Base-by-base conservation (phyloP, 140 eudicot species). In the Erigeron philadelphicus region DNA sequence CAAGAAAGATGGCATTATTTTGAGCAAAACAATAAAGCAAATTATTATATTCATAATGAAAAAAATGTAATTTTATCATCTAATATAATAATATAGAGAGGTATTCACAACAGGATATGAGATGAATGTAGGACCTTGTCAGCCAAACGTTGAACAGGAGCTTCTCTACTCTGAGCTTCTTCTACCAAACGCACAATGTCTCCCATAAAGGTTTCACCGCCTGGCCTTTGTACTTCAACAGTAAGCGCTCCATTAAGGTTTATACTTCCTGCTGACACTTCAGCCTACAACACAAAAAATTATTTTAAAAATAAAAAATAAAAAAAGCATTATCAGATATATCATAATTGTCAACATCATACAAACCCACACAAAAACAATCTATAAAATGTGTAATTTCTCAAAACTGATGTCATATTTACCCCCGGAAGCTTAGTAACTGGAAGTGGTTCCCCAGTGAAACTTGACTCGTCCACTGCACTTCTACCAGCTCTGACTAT, bases 341-440 rank as follows among this genome's bases (percentile, higher is more conserved):
- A 38, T 15, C 35, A 48, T 8, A 21, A 12, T 23, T 9, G 17
- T 15, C 3, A 15, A 61, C 52, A 48, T 61, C 61, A 44, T 46
- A 66, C 54, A 23, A 11, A 52, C 23, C 16, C 19, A 15, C 11
- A 15, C 18, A 38, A 16, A 1, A 63, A 75, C 38, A 16, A 41
- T 43, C 44, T 19, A 64, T 10, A 43, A n/a, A 11, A 11, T 3
- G 45, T 10, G 15, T 63, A 42, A 21, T 69, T 44, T 54, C 66
- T 31, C 8, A 64, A 25, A 38, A 47, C 25, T 48, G 63, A 46
- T 58, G 35, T 17, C 76, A 68, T 18, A 79, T 31, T 76, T 85
- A 89, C 98, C 95, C 98, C 98, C n/a, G 95, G 94, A 76, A 93
- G 84, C 75, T 93, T 93, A 45, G 96, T 93, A 67, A 93, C 95